These are phyloP conservation scores for Cronartium quercuum DNA, from an alignment of 1,284 basidiomycete genomes.

Conservation along the genomic window DNA sequence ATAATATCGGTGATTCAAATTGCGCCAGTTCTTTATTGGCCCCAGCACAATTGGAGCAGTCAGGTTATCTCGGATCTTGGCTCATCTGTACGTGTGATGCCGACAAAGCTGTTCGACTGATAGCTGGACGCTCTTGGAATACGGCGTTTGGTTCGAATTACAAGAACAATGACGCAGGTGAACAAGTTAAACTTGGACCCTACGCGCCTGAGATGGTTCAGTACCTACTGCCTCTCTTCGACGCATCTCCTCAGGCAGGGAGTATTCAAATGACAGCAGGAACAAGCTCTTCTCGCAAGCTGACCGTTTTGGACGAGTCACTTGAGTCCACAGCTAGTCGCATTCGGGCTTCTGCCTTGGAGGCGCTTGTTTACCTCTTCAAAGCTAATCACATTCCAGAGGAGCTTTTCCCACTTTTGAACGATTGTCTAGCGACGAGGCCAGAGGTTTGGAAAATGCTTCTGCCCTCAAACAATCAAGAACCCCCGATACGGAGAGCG, in stretches of 20 bases:
- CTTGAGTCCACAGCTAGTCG: constrained; percentile 22
- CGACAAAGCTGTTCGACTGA: constrained; percentile 4
- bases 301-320: constrained; percentile 17
- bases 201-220: constrained; percentile 32
- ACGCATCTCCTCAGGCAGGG: not conserved
- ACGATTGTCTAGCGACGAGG: constrained; percentile 1
- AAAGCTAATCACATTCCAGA: constrained; percentile 12
- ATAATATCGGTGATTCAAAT: constrained; percentile 2
- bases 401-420: not conserved
- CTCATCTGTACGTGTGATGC: constrained; percentile 28
- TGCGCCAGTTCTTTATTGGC: constrained; percentile 10
- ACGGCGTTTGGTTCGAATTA: constrained; percentile 4
- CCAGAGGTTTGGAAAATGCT: constrained; percentile 20
- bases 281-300: constrained; percentile 18
- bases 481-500: constrained; percentile 21
- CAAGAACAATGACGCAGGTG: not conserved
- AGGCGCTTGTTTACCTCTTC: constrained; percentile 22
- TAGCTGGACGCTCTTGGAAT: constrained; percentile 18
- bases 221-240: constrained; percentile 10
- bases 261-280: not conserved
- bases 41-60: constrained; percentile 26
- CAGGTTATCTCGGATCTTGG: constrained; percentile 33
- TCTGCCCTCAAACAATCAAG: constrained; percentile 10
- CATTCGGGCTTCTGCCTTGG: constrained; percentile 24
- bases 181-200: constrained; percentile 10